Evolutionary conservation across 106 monocot species (phyloP).

Genomic region (Phalaenopsis equestris): DNA sequence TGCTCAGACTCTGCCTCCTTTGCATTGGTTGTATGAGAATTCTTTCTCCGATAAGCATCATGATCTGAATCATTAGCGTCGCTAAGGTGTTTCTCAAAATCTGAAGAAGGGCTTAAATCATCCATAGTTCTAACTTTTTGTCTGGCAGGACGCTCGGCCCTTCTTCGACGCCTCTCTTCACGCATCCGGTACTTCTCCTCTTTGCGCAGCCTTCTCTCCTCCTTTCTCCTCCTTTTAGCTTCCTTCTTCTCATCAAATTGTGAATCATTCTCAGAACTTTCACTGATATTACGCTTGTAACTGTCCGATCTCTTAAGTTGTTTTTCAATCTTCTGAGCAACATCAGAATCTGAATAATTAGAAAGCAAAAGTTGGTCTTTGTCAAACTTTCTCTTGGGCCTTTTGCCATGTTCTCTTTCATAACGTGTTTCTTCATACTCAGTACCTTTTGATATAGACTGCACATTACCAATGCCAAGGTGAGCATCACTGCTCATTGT

Average conservation of each 20-base stretch:
- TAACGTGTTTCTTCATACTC: conserved; percentile 14
- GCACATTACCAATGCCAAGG: conserved; percentile 1
- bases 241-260: conserved; percentile 39
- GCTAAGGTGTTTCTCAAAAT: conserved; percentile 25
- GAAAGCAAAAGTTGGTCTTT: not conserved
- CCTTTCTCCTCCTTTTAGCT: conserved; percentile 64
- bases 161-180: conserved; percentile 72
- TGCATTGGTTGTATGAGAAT: conserved; percentile 12
- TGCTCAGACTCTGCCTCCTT: conserved; percentile 44
- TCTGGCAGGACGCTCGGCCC: conserved; percentile 51
- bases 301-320: conserved; percentile 39
- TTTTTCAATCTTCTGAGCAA: conserved; percentile 24
- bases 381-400: conserved; percentile 14
- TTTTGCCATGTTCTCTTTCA: conserved; percentile 18
- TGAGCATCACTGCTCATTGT: not conserved
- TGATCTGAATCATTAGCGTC: conserved; percentile 25
- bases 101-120: conserved; percentile 29
- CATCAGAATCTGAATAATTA: conserved; percentile 39
- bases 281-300: conserved; percentile 31
- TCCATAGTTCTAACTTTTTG: conserved; percentile 37
- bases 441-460: conserved; percentile 6
- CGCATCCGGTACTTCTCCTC: conserved; percentile 68
- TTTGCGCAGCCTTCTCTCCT: conserved; percentile 57
- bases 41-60: conserved; percentile 13
- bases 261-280: conserved; percentile 46